Conservation (phyloP, 345 rosid genomes). For the Linum lewisii region DNA sequence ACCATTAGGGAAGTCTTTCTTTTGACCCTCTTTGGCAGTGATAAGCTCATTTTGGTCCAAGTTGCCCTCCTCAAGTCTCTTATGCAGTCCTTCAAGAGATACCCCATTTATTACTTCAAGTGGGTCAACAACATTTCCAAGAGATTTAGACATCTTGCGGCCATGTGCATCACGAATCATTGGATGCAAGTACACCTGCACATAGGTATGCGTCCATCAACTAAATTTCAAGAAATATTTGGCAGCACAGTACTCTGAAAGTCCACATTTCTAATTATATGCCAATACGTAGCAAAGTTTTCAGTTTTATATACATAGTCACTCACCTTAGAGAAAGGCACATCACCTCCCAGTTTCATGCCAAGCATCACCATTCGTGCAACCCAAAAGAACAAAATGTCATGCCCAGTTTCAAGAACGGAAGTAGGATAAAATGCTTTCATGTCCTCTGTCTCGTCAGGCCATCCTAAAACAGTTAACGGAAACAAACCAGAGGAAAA, state of each 20-base stretch:
- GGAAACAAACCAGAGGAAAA: constrained; percentile 94
- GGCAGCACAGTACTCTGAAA: background rate
- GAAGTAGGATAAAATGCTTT: constrained; percentile 87
- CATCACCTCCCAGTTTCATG: constrained; percentile 73
- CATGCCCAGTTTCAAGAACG: constrained; percentile 93
- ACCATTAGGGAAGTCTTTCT: constrained; percentile 78
- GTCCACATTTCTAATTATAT: background rate
- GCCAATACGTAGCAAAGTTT: background rate
- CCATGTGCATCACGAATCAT: constrained; percentile 98
- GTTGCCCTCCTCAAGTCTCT: constrained; percentile 75
- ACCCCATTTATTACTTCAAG: constrained; percentile 86
- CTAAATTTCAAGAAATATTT: constrained; percentile 1
- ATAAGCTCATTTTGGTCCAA: constrained; percentile 60
- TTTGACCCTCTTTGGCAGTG: constrained; percentile 75
- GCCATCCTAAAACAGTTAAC: constrained; percentile 84
- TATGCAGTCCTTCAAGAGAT: constrained; percentile 72
- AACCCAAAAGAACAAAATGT: constrained; percentile 94
- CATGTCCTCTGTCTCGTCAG: constrained; percentile 82
- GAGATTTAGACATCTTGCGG: constrained; percentile 89
- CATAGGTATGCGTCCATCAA: background rate
- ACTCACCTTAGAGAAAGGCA: constrained; percentile 76
- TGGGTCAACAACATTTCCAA: constrained; percentile 91
- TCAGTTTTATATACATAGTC: background rate
- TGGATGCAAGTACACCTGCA: constrained; percentile 89
- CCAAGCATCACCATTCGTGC: constrained; percentile 98